Evolutionary conservation across 805 yeast genomes (phyloP).

Genomic region (Saccharomycodes ludwigii): DNA sequence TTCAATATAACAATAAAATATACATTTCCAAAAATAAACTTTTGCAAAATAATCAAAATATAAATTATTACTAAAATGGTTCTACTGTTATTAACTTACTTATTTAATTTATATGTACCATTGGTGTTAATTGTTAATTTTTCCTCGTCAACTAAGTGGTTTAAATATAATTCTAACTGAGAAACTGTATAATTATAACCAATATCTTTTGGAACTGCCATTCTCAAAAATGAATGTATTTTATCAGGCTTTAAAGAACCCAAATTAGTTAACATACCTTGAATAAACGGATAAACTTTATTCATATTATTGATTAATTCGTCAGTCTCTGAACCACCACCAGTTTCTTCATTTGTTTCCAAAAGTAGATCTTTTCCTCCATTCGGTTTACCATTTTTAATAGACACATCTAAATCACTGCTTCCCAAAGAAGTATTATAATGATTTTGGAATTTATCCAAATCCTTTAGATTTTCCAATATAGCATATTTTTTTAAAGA

Average conservation of each 20-base stretch:
- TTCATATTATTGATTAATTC: constrained; percentile 4
- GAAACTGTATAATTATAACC: constrained; percentile 9
- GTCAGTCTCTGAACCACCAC: background rate
- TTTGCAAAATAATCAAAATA: no score
- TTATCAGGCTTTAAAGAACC: constrained; percentile 36
- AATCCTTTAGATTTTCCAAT: no score
- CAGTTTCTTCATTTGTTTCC: background rate
- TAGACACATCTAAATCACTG: no score
- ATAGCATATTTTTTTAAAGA: no score
- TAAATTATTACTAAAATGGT: background rate
- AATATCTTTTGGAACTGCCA: constrained; percentile 43
- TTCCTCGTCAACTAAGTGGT: constrained; percentile 12
- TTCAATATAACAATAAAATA: constrained; percentile 1
- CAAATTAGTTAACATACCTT: constrained; percentile 45
- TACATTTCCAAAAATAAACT: background rate
- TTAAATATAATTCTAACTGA: constrained; percentile 10
- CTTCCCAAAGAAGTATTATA: no score
- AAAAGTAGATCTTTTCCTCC: no score
- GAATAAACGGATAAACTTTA: constrained; percentile 35
- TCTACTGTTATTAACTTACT: background rate
- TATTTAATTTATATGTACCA: constrained; percentile 11
- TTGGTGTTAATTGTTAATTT: constrained; percentile 8
- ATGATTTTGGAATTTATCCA: no score
- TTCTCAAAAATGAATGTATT: constrained; percentile 40
- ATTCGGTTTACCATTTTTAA: no score